phyloP scores from a whole-genome alignment of 2,329 filamentous ascomycete genomes.

The Xylariaceae sp. region DNA sequence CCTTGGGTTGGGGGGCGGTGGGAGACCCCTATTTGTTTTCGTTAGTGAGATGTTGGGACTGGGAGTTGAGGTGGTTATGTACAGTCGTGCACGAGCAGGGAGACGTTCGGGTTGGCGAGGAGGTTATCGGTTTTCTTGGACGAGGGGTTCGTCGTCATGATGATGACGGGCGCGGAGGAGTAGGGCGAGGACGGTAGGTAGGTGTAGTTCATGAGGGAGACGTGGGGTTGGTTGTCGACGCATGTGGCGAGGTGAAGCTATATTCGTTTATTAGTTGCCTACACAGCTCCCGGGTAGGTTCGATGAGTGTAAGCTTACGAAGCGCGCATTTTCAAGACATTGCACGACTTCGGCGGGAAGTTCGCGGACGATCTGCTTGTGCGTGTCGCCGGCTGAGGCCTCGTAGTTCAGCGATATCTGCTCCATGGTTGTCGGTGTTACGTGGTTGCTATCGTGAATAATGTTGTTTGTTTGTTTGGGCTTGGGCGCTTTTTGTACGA shows the following conservation, averaged over 20 bases:
- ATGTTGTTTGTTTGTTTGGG: too few species aligned
- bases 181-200: conserved; percentile 78
- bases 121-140: conserved; percentile 81
- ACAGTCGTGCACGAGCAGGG: conserved; percentile 93
- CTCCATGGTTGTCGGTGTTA: conserved; percentile 41
- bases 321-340: conserved; percentile 90
- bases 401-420: conserved; percentile 70
- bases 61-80: conserved; percentile 18
- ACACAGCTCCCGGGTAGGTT: background rate
- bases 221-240: conserved; percentile 75
- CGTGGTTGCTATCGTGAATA: conserved; percentile 8
- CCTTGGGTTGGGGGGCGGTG: conserved; percentile 76
- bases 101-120: conserved; percentile 77
- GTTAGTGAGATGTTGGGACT: too few species aligned
- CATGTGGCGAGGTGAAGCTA: conserved; percentile 95
- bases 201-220: conserved; percentile 98
- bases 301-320: conserved; percentile 53
- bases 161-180: conserved; percentile 70
- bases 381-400: conserved; percentile 65
- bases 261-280: background rate
- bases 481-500: too few species aligned
- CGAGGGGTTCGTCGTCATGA: conserved; percentile 83
- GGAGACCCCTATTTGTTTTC: conserved; percentile 61
- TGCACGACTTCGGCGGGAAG: conserved; percentile 82
- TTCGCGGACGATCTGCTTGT: conserved; percentile 62